These are phyloP conservation scores for Bryoglossum gracile DNA, from an alignment of 495 filamentous ascomycete genomes.

Conservation along the genomic window DNA sequence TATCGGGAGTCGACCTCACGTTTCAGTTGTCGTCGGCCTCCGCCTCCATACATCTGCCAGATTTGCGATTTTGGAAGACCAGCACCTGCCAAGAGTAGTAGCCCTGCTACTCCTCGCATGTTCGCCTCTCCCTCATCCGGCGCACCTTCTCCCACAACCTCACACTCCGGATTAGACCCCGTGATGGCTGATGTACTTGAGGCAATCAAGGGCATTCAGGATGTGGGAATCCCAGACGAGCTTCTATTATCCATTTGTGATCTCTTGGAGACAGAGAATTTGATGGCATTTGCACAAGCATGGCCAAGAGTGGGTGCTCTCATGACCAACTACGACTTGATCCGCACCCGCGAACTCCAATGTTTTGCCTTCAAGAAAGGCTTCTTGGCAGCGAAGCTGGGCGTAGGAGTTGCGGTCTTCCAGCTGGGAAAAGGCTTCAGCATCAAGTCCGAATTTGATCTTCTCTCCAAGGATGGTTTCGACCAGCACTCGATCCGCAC, in stretches of 20 bases:
- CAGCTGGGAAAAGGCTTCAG: not conserved
- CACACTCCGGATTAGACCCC: not conserved
- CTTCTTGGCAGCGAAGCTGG: conserved; percentile 33
- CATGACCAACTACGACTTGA: conserved; percentile 33
- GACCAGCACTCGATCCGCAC: conserved; percentile 23
- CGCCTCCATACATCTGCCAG: not conserved
- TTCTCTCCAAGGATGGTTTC: conserved; percentile 37
- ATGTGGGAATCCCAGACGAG: conserved; percentile 33
- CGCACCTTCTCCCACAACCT: not conserved
- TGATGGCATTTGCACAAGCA: conserved; percentile 32
- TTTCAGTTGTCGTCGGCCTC: not conserved
- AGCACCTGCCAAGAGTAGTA: not conserved
- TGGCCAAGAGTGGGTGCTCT: conserved; percentile 31
- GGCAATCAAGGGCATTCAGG: conserved; percentile 2
- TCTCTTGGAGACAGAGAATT: conserved; percentile 31
- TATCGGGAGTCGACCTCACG: not conserved
- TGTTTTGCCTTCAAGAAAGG: conserved; percentile 44
- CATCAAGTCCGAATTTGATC: conserved; percentile 41
- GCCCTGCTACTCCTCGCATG: not conserved
- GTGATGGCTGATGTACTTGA: not conserved
- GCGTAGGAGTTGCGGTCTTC: conserved; percentile 36
- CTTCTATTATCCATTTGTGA: conserved; percentile 34
- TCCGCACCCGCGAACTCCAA: conserved; percentile 40
- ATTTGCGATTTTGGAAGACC: not conserved
- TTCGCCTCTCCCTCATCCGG: not conserved